Conservation (phyloP, 2,329 filamentous ascomycete genomes). For the Aureobasidium sp. region DNA sequence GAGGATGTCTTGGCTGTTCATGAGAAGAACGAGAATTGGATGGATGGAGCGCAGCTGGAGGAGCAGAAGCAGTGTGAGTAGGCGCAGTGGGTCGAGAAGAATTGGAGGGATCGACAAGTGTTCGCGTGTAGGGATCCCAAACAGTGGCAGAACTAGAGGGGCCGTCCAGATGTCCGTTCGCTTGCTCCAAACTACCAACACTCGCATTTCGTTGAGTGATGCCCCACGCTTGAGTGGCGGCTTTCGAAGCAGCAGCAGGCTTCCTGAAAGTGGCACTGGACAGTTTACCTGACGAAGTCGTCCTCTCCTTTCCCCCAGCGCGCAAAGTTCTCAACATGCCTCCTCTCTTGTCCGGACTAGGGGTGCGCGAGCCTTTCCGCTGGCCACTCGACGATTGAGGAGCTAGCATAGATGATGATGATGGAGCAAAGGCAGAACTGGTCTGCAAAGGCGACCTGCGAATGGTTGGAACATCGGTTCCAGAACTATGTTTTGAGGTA, state of each 20-base stretch:
- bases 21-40: background rate
- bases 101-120: constrained; percentile 18
- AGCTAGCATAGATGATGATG: constrained; percentile 24
- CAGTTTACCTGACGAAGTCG: constrained; percentile 47
- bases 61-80: background rate
- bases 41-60: constrained; percentile 6
- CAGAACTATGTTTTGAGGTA: constrained; percentile 38
- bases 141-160: constrained; percentile 11
- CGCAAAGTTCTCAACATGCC: constrained; percentile 50
- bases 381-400: constrained; percentile 25
- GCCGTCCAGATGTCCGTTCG: constrained; percentile 9
- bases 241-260: constrained; percentile 51
- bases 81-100: background rate
- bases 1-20: background rate
- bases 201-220: constrained; percentile 23
- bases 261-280: constrained; percentile 32
- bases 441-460: constrained; percentile 7
- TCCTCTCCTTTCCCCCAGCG: constrained; percentile 39
- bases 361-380: constrained; percentile 46
- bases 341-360: constrained; percentile 54
- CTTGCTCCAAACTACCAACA: constrained; percentile 14
- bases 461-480: constrained; percentile 6
- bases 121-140: constrained; percentile 28
- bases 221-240: constrained; percentile 55
- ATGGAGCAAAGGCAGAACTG: constrained; percentile 12